A percentile compares a stretch with the other conserved stretches of the same genome.
These are phyloP conservation scores for Stentor roeselii DNA, from an alignment of 73 alveolate genomes.

Conservation along the genomic window DNA sequence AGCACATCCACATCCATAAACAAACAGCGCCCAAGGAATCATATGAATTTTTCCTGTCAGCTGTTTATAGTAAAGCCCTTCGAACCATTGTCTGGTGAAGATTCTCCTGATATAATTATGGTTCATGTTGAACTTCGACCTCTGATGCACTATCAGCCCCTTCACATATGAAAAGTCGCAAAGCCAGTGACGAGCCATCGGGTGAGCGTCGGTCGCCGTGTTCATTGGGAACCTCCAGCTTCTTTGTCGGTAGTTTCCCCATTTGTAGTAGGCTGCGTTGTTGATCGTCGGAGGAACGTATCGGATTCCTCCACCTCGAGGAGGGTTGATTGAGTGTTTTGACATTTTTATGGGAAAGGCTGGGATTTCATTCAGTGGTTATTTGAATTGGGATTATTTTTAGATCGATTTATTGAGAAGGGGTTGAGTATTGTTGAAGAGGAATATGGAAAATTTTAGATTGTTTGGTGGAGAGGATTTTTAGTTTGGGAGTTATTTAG, in stretches of 20 bases:
- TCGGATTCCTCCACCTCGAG: slow-evolving; percentile 31
- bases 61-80: slow-evolving; percentile 1
- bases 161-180: slow-evolving; percentile 14
- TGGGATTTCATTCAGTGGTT: too few species aligned
- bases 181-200: slow-evolving; percentile 29
- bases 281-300: slow-evolving; percentile 26
- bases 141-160: slow-evolving; percentile 20
- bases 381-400: too few species aligned
- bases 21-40: slow-evolving; percentile 22
- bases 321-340: slow-evolving; percentile 29
- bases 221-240: slow-evolving; percentile 22
- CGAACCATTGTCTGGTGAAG: slow-evolving; percentile 6
- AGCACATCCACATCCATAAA: slow-evolving; percentile 6
- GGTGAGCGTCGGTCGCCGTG: slow-evolving; percentile 25
- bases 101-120: slow-evolving; percentile 12
- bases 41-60: neutral
- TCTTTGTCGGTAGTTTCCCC: slow-evolving; percentile 23
- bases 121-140: neutral
- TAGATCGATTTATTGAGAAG: too few species aligned
- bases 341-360: slow-evolving; percentile 20
- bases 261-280: slow-evolving; percentile 13
- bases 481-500: too few species aligned
- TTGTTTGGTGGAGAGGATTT: too few species aligned
- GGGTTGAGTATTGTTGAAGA: too few species aligned
- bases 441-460: too few species aligned